Percentiles rank a stretch among this genome's conserved stretches.
Evolutionary conservation across 176 grass and related monocot genomes (phyloP).

Genomic region (Pontederia paniculata): DNA sequence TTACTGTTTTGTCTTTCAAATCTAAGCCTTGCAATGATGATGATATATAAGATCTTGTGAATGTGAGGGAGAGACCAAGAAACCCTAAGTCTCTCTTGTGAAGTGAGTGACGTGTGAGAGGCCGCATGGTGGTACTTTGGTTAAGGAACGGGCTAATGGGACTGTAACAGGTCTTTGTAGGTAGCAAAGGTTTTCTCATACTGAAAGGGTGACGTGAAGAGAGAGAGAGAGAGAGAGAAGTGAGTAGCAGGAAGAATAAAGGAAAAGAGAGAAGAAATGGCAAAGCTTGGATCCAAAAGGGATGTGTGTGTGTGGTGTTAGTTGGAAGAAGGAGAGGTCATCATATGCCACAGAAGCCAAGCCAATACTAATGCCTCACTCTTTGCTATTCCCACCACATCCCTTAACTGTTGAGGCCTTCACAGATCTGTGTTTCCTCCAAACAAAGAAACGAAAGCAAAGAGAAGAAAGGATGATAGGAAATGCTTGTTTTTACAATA

Average conservation of each 20-base stretch:
- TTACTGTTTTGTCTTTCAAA: too few species aligned
- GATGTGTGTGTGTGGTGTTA: neutral
- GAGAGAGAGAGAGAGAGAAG: neutral
- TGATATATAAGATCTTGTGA: too few species aligned
- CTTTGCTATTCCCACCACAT: conserved; percentile 11
- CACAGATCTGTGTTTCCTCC: conserved; percentile 8
- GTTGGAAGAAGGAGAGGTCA: neutral
- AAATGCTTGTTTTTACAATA: neutral
- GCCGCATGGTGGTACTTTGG: neutral
- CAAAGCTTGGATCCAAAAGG: conserved; percentile 15
- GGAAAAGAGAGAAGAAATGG: conserved; percentile 9
- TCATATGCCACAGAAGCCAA: neutral
- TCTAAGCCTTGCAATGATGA: too few species aligned
- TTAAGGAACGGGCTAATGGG: conserved; percentile 3
- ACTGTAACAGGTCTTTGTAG: neutral
- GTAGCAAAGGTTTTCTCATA: conserved; percentile 4
- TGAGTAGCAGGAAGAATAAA: neutral
- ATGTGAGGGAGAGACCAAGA: neutral
- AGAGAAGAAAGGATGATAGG: conserved; percentile 3
- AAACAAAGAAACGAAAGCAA: conserved; percentile 13
- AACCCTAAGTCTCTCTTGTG: neutral
- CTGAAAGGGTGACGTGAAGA: conserved; percentile 10
- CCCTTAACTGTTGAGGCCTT: conserved; percentile 6
- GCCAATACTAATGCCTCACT: neutral
- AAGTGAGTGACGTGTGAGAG: neutral